Conservation (phyloP, 768 basidiomycete species). For the Mycena amicta region DNA sequence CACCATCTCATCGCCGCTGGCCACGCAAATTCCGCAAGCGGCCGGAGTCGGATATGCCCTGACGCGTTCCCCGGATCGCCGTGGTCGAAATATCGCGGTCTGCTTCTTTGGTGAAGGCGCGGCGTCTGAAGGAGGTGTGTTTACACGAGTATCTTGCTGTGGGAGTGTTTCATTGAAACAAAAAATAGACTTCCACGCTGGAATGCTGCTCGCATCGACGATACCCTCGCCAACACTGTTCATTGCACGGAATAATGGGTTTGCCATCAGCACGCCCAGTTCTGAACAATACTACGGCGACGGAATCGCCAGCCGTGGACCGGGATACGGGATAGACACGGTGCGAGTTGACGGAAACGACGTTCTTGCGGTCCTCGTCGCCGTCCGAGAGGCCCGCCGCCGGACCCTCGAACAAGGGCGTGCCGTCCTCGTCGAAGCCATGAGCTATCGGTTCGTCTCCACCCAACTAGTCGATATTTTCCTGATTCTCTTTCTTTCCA, state of each 20-base stretch:
- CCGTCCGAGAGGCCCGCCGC: conserved; percentile 69
- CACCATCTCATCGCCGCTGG: conserved; percentile 91
- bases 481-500: conserved; percentile 30
- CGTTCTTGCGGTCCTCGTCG: conserved; percentile 77
- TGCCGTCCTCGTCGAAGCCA: conserved; percentile 85
- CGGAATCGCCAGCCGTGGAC: conserved; percentile 89
- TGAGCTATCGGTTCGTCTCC: conserved; percentile 76
- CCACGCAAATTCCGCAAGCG: conserved; percentile 93
- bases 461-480: conserved; percentile 4
- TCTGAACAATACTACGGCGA: conserved; percentile 91
- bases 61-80: conserved; percentile 70
- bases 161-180: conserved; percentile 6
- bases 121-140: conserved; percentile 80
- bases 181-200: conserved; percentile 83
- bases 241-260: conserved; percentile 84
- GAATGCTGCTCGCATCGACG: conserved; percentile 77
- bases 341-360: conserved; percentile 95
- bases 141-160: not conserved
- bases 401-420: conserved; percentile 77
- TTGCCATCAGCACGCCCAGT: conserved; percentile 92
- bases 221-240: conserved; percentile 75
- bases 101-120: conserved; percentile 95
- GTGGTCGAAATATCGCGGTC: conserved; percentile 74
- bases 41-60: conserved; percentile 92
- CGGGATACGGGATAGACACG: conserved; percentile 90